Conservation (phyloP, 139 green algal genomes). For the Micromonas pusilla region DNA sequence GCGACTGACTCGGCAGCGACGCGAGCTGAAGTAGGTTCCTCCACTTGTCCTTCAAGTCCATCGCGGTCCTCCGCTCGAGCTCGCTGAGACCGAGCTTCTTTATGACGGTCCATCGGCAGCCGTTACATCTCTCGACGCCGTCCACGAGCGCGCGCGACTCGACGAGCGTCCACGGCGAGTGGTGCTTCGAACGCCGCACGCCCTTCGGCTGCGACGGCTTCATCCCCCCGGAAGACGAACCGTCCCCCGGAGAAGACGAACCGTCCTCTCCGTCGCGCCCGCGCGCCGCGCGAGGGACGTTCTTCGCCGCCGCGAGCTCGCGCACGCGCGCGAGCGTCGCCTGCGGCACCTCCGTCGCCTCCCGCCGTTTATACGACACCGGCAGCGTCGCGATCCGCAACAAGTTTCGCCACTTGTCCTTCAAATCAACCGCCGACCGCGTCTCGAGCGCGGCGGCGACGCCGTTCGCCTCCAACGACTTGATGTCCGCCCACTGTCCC, state of each 20-base stretch:
- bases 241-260: too few species aligned
- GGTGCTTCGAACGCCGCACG: slow-evolving; percentile 24
- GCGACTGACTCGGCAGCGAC: slow-evolving; percentile 30
- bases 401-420: slow-evolving; percentile 73
- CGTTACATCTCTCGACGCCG: slow-evolving; percentile 51
- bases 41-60: slow-evolving; percentile 62
- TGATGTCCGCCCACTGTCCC: slow-evolving; percentile 78
- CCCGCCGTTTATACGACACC: slow-evolving; percentile 38
- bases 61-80: slow-evolving; percentile 30
- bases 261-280: too few species aligned
- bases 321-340: slow-evolving; percentile 29
- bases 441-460: slow-evolving; percentile 41
- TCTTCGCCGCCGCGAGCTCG: slow-evolving; percentile 15
- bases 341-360: slow-evolving; percentile 22
- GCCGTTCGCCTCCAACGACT: slow-evolving; percentile 63
- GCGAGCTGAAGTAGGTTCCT: slow-evolving; percentile 59
- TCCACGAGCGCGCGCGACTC: slow-evolving; percentile 60
- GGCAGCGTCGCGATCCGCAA: slow-evolving; percentile 48
- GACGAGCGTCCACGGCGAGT: slow-evolving; percentile 45
- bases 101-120: slow-evolving; percentile 60
- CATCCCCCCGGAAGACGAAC: background rate
- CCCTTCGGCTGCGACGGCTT: background rate
- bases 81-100: slow-evolving; percentile 42
- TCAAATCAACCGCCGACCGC: slow-evolving; percentile 29
- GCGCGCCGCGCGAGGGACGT: background rate